Base-by-base conservation (phyloP, 2,329 filamentous ascomycete genomes). In the Delphinella strobiligena region DNA sequence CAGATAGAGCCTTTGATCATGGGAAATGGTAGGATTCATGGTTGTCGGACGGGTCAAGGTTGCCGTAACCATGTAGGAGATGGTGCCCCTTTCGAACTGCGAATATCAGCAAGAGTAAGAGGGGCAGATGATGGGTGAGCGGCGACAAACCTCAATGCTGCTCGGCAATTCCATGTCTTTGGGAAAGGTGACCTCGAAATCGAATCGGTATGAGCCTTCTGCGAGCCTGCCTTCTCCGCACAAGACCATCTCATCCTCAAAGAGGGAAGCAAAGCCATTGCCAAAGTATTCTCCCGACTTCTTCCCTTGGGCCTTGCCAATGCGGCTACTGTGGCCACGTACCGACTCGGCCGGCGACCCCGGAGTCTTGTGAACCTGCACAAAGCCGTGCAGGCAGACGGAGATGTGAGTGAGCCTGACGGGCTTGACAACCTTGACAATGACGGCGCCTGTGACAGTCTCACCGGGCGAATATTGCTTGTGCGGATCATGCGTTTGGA, bases 61-160 rank as follows among this genome's bases (percentile, higher is more conserved):
- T 22, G 89, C 82, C 4, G 85, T 89, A 51, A 96, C 74, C 65
- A 89, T 78, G 62, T 96, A 98, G 15, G 82, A 81, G 51, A 98
- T 85, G 2, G 85, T 88, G 27, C 91, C 91, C 55, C 89, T 79
- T 62, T 96, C 91, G 60, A 98, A 98, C 87, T 96, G 37, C 19
- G 24, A 22, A 34, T n/a, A 37, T 52, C 38, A 53, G 49, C 37
- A 37, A 19, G 4, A 12, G 22, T n/a, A 30, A n/a, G n/a, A 30
- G 9, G n/a, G 27, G 33, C 9, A 15, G 33, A 34, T 15, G 12
- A 11, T 10, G 33, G 4, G 3, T 18, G 35, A 1, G 68, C 83
- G 55, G 72, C 95, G 89, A 63, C n/a, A n/a, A n/a, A n/a, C n/a
- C n/a, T 93, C 88, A 54, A 98, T 89, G 59, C 89, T 95, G 61